These are phyloP conservation scores for Mortierella sp. DNA, from an alignment of 371 early-diverging fungal species.

Conservation along the genomic window DNA sequence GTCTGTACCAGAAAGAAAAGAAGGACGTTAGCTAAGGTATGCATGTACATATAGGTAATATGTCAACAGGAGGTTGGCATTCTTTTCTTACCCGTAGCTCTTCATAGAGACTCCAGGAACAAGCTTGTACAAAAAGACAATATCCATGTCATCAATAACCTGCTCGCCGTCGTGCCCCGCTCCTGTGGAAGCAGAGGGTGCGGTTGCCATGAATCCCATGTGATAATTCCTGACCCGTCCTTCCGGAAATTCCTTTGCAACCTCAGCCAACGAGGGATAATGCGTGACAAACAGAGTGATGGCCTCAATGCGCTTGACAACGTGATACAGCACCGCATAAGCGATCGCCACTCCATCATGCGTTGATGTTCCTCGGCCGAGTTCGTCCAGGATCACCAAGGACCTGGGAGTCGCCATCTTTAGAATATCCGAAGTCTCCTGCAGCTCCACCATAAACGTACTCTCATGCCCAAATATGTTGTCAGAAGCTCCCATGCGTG, in stretches of 20 bases:
- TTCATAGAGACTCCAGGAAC: conserved; percentile 77
- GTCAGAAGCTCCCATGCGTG: conserved; percentile 86
- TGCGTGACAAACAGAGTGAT: conserved; percentile 94
- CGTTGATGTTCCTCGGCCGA: conserved; percentile 98
- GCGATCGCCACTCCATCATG: conserved; percentile 95
- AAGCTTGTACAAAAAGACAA: conserved; percentile 92
- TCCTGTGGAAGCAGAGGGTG: not conserved
- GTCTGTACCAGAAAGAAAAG: conserved; percentile 33
- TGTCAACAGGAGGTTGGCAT: too few species aligned
- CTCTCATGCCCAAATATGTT: conserved; percentile 83
- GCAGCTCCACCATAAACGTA: conserved; percentile 99
- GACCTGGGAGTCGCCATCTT: conserved; percentile 82
- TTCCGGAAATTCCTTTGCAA: conserved; percentile 59
- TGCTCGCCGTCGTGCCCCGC: not conserved
- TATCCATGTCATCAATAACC: conserved; percentile 50
- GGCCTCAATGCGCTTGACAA: conserved; percentile 62
- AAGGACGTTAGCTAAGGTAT: too few species aligned
- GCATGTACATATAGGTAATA: too few species aligned
- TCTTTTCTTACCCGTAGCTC: conserved; percentile 75
- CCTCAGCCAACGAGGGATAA: conserved; percentile 76
- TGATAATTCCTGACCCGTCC: conserved; percentile 64
- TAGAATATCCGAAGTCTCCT: conserved; percentile 94
- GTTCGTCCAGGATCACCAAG: conserved; percentile 97
- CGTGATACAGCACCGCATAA: conserved; percentile 83
- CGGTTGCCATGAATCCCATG: conserved; percentile 78